Evolutionary conservation across 495 filamentous ascomycete species (phyloP), one percentile per base, ranked within the genome.

Genomic region (Zalerion maritima): DNA sequence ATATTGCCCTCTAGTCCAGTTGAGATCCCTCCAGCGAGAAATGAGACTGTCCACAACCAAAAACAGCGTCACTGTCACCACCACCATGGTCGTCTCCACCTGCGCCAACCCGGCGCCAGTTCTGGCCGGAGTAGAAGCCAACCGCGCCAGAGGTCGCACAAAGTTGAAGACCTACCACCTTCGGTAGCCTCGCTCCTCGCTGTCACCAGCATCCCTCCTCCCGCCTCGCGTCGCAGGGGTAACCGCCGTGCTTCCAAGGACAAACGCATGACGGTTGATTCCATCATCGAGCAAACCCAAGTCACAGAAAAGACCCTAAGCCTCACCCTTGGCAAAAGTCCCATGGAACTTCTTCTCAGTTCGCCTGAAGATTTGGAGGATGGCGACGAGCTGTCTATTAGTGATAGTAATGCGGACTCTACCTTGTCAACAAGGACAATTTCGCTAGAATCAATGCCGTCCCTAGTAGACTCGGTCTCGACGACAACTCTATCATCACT

Each of bases 161-260:
- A 58, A 3, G 58, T 57, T 12, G 61, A 66, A 42, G 47, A 57
- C 8, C 54, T 73, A 25, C 64, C 71, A 16, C 58, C 71, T 6
- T 69, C 69, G 0, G 65, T 73, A 25, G 71, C 69, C 0, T 68
- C 67, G 3, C 52, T 75, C 29, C 58, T 75, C 4, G 71, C 70
- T 21, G 46, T 69, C 30, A 75, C 71, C 28, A 60, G 52, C 34
- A 75, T 75, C 34, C 71, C 70, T 3, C 58, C 55, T 3, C 64
- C 55, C 12, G 60, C 46, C 9, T 24, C 37, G 18, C 39, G 46
- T 18, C 34, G 31, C 21, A 19, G 13, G 14, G 21, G 26, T 8
- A 27, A 20, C 25, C 30, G 18, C 11, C 28, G 32, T 18, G 32
- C 32, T 13, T 34, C 32, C 14, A 14, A 23, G 14, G 49, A 53